Evolutionary conservation across 163 green algal genomes (phyloP), one percentile per base, ranked within the genome.

Genomic region (Smithsoniella earleae): DNA sequence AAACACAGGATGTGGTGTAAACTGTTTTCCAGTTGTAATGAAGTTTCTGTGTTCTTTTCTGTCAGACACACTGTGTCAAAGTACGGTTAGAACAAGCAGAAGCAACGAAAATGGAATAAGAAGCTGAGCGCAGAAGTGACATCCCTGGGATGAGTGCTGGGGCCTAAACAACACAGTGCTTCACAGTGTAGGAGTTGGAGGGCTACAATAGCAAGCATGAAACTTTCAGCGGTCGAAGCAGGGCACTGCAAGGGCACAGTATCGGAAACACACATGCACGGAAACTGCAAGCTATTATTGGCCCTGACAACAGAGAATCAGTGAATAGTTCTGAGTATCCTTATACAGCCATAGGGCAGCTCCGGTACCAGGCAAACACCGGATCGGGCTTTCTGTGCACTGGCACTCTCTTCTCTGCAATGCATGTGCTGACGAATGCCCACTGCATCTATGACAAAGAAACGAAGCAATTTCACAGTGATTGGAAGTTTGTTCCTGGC

Each of bases 391-490:
- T 43, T 36, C 27, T 69, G 25, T 69, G 58, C 58, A 69, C 58
- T 25, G 58, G 58, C 20, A 69, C 58, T 28, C 27, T 69, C 18
- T 69, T 69, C 43, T 69, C 58, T n/a, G 58, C 40, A 33, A 30
- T 30, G n/a, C 58, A 69, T 69, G 58, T 69, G 16, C 28, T 69
- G 27, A 69, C 58, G 5, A 69, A 69, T 44, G 58, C 58, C 40
- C 58, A 69, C 58, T 69, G 58, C 27, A 34, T 69, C 13, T 69
- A 69, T 43, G 34, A 69, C 58, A 69, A 34, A 40, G 58, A 33
- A 36, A 45, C 34, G 20, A 18, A 31, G 25, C 31, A 69, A 13
- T 69, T 69, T 69, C 58, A 69, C 25, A 69, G 58, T 69, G 58
- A 34, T 13, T 69, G 58, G 58, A 31, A 69, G 25, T 69, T 69